phyloP scores from a whole-genome alignment of 2,329 filamentous ascomycete genomes.

The Aspergillus arachidicola region DNA sequence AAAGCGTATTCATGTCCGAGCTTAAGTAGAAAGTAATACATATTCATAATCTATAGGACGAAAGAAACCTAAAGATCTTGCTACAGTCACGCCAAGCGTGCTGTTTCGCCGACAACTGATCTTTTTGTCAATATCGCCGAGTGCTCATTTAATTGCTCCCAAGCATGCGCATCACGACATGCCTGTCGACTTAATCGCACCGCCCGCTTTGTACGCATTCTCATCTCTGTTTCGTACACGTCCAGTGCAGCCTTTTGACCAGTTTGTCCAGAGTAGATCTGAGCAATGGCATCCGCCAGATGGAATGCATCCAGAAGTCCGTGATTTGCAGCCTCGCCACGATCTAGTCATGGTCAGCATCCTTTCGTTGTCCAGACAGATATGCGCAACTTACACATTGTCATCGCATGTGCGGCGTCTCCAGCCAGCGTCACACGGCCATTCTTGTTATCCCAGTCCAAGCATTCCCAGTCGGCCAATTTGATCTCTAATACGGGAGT shows the following conservation, averaged over 20 bases:
- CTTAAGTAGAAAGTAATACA: neutral
- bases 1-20: neutral
- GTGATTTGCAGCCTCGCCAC: conserved; percentile 38
- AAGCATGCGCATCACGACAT: conserved; percentile 39
- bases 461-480: conserved; percentile 32
- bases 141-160: conserved; percentile 27
- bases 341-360: conserved; percentile 20
- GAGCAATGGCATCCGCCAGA: conserved; percentile 20
- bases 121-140: conserved; percentile 34
- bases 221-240: conserved; percentile 36
- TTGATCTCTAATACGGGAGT: conserved; percentile 32
- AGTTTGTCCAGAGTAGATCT: conserved; percentile 13
- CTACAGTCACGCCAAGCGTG: neutral
- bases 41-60: neutral
- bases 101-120: conserved; percentile 9
- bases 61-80: neutral
- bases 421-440: conserved; percentile 34
- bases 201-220: conserved; percentile 29
- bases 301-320: conserved; percentile 32
- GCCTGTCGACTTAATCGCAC: conserved; percentile 38
- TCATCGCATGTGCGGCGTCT: conserved; percentile 38
- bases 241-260: conserved; percentile 21
- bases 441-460: conserved; percentile 32
- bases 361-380: neutral
- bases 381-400: conserved; percentile 28